A percentile compares a stretch with the other conserved stretches of the same genome.
Evolutionary conservation across 768 basidiomycete species (phyloP).

Genomic region (Clitopilus passeckerianus): DNA sequence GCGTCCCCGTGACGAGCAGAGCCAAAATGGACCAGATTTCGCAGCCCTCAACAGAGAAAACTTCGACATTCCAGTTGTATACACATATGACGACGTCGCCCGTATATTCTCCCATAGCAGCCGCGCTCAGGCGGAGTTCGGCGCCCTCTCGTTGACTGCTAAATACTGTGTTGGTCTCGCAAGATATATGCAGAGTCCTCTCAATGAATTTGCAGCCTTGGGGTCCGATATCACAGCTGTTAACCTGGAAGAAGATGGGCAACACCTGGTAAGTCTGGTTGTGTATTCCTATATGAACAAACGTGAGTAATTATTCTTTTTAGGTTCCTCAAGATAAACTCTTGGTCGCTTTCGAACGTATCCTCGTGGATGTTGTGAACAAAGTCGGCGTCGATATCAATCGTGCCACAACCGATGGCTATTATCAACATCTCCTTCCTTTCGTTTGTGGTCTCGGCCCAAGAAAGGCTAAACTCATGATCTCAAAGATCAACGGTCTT

Average conservation of each 20-base stretch:
- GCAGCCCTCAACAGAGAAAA: slow-evolving; percentile 30
- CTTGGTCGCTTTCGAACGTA: slow-evolving; percentile 74
- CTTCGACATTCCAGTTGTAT: slow-evolving; percentile 71
- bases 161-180: slow-evolving; percentile 95
- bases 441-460: slow-evolving; percentile 94
- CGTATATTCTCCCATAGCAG: slow-evolving; percentile 90
- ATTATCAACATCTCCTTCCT: slow-evolving; percentile 84
- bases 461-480: slow-evolving; percentile 81
- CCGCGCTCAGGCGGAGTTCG: slow-evolving; percentile 81
- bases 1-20: slow-evolving; percentile 20
- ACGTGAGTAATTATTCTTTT: not conserved
- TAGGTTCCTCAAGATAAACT: slow-evolving; percentile 88
- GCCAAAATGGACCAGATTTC: slow-evolving; percentile 10
- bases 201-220: slow-evolving; percentile 91
- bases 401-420: slow-evolving; percentile 80
- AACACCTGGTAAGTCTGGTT: slow-evolving; percentile 63
- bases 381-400: slow-evolving; percentile 96
- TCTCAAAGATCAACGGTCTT: slow-evolving; percentile 73
- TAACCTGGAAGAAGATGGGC: slow-evolving; percentile 79
- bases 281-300: slow-evolving; percentile 6
- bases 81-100: slow-evolving; percentile 87
- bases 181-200: slow-evolving; percentile 87
- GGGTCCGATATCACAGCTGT: slow-evolving; percentile 82
- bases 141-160: slow-evolving; percentile 66
- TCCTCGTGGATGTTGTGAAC: slow-evolving; percentile 86